These are phyloP conservation scores for Lentinula aciculospora DNA, from an alignment of 768 basidiomycete genomes.

Conservation along the genomic window DNA sequence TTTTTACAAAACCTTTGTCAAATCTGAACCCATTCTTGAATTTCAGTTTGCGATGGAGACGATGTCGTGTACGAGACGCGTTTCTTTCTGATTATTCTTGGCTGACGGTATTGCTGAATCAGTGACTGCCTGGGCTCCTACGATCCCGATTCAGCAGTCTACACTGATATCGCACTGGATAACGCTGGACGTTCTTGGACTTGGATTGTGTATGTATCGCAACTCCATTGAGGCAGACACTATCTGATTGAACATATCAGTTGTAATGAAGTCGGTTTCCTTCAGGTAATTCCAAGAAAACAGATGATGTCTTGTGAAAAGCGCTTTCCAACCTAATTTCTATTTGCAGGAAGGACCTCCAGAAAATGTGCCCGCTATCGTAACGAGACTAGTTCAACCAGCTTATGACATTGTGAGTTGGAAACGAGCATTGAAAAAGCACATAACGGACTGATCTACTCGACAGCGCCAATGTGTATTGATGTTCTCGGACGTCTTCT, in stretches of 20 bases:
- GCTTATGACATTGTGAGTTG: slow-evolving; percentile 45
- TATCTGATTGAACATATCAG: slow-evolving; percentile 23
- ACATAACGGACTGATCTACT: neutral
- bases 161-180: slow-evolving; percentile 50
- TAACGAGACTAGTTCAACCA: slow-evolving; percentile 50
- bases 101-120: slow-evolving; percentile 17
- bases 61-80: slow-evolving; percentile 40
- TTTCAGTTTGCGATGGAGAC: slow-evolving; percentile 44
- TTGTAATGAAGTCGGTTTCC: slow-evolving; percentile 66
- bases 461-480: slow-evolving; percentile 61
- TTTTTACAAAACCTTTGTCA: too few species aligned
- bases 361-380: slow-evolving; percentile 32
- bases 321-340: neutral
- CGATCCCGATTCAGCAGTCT: slow-evolving; percentile 33
- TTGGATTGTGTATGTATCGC: slow-evolving; percentile 54
- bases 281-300: slow-evolving; percentile 39
- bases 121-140: slow-evolving; percentile 35
- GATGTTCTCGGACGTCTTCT: slow-evolving; percentile 60
- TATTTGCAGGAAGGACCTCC: slow-evolving; percentile 40
- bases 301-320: too few species aligned
- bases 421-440: neutral
- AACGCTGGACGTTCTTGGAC: slow-evolving; percentile 59
- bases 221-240: neutral
- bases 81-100: neutral
- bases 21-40: too few species aligned